Evolutionary conservation across 129 eudicot genomes (phyloP).

Genomic region (Ambrosia artemisiifolia): DNA sequence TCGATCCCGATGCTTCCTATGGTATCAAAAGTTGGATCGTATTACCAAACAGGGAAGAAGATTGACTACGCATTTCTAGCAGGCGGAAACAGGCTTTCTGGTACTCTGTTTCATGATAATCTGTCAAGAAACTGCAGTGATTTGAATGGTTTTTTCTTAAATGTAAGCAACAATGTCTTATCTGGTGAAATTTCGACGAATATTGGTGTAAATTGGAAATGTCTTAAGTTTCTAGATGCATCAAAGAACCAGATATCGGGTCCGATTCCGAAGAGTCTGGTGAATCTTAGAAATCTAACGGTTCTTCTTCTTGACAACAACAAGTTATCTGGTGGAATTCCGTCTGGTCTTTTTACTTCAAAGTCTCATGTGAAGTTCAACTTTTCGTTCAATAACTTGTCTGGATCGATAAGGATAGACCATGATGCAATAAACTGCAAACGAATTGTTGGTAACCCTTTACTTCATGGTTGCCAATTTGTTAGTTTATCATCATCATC

Average conservation of each 20-base stretch:
- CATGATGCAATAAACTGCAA: conserved; percentile 32
- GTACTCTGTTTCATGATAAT: conserved; percentile 29
- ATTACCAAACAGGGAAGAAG: conserved; percentile 18
- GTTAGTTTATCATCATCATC: conserved; percentile 22
- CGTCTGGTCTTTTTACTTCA: conserved; percentile 21
- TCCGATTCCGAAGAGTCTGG: conserved; percentile 34
- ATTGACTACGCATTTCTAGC: conserved; percentile 39
- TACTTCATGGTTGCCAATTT: conserved; percentile 31
- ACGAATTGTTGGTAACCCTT: conserved; percentile 29
- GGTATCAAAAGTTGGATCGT: conserved; percentile 3
- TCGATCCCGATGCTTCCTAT: conserved; percentile 31
- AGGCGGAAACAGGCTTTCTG: conserved; percentile 39
- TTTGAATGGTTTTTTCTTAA: conserved; percentile 27
- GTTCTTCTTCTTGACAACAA: conserved; percentile 44
- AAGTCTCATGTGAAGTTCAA: conserved; percentile 22
- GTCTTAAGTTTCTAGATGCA: conserved; percentile 40
- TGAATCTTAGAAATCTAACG: conserved; percentile 27
- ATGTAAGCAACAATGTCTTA: conserved; percentile 42
- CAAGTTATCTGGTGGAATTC: conserved; percentile 34
- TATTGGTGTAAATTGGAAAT: conserved; percentile 33
- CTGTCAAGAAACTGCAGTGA: conserved; percentile 19
- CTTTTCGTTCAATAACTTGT: conserved; percentile 40
- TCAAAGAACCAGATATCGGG: conserved; percentile 43
- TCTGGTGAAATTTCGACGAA: conserved; percentile 35
- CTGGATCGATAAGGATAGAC: conserved; percentile 32